Evolutionary conservation across 1,139 yeast species (phyloP).

Genomic region (Lizanozyma gosingica): DNA sequence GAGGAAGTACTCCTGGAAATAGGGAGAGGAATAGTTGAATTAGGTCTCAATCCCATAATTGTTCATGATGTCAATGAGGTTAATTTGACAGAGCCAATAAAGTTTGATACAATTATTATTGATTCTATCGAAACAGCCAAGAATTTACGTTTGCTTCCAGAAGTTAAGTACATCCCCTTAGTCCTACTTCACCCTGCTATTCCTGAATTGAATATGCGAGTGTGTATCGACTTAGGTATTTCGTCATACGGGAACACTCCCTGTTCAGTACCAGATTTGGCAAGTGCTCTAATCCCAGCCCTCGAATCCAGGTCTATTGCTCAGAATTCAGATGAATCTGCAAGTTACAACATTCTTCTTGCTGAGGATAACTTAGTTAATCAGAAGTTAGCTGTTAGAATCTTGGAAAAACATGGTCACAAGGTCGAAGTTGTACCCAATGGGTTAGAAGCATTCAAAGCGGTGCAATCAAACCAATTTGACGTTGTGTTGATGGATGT

Average conservation of each 20-base stretch:
- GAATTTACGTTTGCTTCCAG: conserved; percentile 56
- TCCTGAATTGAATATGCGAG: conserved; percentile 72
- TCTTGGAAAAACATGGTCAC: conserved; percentile 77
- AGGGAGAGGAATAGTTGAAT: conserved; percentile 27
- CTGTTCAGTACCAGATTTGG: conserved; percentile 71
- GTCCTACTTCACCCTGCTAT: conserved; percentile 70
- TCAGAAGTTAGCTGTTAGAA: conserved; percentile 78
- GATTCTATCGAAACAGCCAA: conserved; percentile 73
- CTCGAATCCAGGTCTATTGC: conserved; percentile 76
- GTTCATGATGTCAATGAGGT: conserved; percentile 45
- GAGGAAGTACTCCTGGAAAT: conserved; percentile 41
- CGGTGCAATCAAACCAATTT: conserved; percentile 55
- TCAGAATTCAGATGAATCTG: conserved; percentile 69
- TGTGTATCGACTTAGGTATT: conserved; percentile 77
- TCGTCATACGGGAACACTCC: conserved; percentile 86
- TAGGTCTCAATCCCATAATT: conserved; percentile 42
- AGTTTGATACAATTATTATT: conserved; percentile 72
- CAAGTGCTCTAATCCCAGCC: conserved; percentile 77
- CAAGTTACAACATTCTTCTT: conserved; percentile 61
- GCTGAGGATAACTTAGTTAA: conserved; percentile 86
- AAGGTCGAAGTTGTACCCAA: conserved; percentile 77
- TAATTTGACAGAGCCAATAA: conserved; percentile 44
- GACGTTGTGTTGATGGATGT: conserved; percentile 90
- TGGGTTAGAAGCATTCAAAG: conserved; percentile 76
- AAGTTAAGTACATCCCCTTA: conserved; percentile 74